Evolutionary conservation across 2,329 filamentous ascomycete genomes (phyloP), one percentile per base, ranked within the genome.

Genomic region (Periconia sp.): DNA sequence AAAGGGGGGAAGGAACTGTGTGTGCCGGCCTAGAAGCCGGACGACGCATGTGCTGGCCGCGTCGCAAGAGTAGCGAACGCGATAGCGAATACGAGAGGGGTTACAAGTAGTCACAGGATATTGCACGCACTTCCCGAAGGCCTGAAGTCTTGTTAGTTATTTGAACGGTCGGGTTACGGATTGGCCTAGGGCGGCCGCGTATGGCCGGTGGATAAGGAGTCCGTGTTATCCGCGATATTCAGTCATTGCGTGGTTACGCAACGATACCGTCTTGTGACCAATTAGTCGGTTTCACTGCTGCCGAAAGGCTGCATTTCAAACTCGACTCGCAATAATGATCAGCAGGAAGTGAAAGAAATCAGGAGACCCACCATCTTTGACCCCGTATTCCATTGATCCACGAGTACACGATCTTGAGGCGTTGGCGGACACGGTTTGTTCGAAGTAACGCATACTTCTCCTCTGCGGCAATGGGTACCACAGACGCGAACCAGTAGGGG

Each of bases 401-500:
- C 28, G 73, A 73, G 36, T 86, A 88, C 48, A 88, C 89, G 36
- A 95, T 86, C 73, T 95, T 95, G 41, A 96, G 70, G 43, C 92
- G 78, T 60, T 91, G 84, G 46, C 92, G 78, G 4, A 95, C 89
- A 54, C 88, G 92, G 3, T 78, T 85, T 4, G 86, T 87, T 10
- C 78, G 77, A 11, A 96, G 72, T 15, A 96, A 73, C 10, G 80
- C 77, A 55, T 95, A 95, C 65, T 92, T 95, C 58, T 94, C 87
- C 19, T 83, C 74, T 18, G 94, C 88, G 11, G 81, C 79, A 25
- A 94, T 84, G 0, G 90, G 90, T 10, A 95, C 70, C 15, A 94
- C 84, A 60, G 84, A 89, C 8, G 88, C 91, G 54, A 96, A 87
- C 92, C 92, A 96, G 79, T 91, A 96, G 0, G 91, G 88, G 54